A percentile compares a stretch with the other conserved stretches of the same genome.
Conservation (phyloP, 2,329 filamentous ascomycete genomes). For the Hirsutella minnesotensis region DNA sequence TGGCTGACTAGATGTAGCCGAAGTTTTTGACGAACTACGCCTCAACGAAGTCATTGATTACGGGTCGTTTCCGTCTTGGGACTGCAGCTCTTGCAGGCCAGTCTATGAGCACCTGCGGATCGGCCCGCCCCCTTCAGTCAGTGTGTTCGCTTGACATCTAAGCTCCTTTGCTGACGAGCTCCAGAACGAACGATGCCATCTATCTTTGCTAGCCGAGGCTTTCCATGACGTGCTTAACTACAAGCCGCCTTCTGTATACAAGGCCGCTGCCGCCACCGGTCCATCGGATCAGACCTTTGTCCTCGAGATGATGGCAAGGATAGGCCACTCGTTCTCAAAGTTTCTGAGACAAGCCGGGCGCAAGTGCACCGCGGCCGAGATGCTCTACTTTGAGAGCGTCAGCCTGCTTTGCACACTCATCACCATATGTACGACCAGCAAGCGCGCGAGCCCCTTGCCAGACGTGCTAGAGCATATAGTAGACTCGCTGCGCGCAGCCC, state of each 20-base stretch:
- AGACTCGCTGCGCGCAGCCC: constrained; percentile 12
- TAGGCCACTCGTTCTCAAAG: constrained; percentile 29
- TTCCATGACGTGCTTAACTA: constrained; percentile 38
- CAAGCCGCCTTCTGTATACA: constrained; percentile 38
- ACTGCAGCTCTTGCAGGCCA: constrained; percentile 22
- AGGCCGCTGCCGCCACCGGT: constrained; percentile 26
- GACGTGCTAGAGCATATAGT: constrained; percentile 15
- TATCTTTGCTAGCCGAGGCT: constrained; percentile 35
- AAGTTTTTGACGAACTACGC: constrained; percentile 24
- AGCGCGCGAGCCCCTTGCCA: constrained; percentile 10
- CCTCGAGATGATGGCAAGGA: constrained; percentile 26
- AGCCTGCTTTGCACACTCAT: constrained; percentile 27
- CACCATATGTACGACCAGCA: constrained; percentile 14
- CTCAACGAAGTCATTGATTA: constrained; percentile 38
- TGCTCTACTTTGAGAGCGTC: constrained; percentile 30
- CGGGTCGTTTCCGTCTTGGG: constrained; percentile 37
- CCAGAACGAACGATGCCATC: constrained; percentile 36
- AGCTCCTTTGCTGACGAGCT: constrained; percentile 6
- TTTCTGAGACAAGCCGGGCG: constrained; percentile 20
- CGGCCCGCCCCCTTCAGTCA: constrained; percentile 39
- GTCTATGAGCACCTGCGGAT: constrained; percentile 34
- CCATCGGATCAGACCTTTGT: constrained; percentile 32
- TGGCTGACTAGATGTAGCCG: constrained; percentile 19
- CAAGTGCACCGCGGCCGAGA: constrained; percentile 29
- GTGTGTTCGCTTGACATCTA: constrained; percentile 7